Base-by-base conservation (phyloP, 1,284 basidiomycete species). In the Cutaneotrichosporon mucoides region DNA sequence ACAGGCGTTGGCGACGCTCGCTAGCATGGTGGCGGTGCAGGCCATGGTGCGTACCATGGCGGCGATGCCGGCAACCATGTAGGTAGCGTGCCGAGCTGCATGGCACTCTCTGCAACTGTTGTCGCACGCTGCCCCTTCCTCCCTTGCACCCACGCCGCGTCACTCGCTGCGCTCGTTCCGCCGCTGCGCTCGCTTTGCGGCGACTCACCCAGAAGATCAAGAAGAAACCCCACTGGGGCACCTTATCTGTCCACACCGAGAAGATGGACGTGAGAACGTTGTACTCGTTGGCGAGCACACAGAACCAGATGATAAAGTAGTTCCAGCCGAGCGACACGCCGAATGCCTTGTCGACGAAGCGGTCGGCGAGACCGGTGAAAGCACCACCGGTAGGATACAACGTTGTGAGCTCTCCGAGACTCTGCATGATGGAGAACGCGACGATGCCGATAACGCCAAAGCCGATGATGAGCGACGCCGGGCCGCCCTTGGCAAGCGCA, bases 271-370 rank as follows among this genome's bases (percentile, higher is more conserved):
- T 61, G 33, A 65, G 53, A 15, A 63, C 61, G 38, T 67, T 68
- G 60, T 71, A 71, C 48, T 71, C 70, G 57, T 68, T 69, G 52
- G 67, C 66, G 8, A 73, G 64, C 12, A 72, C 61, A 43, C 63
- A 70, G 52, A 61, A 56, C 56, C 57, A 51, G 57, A 63, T 59
- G 45, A 70, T 62, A 36, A 68, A 68, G 52, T 68, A 64, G 60
- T 69, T 70, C 66, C 66, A 68, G 7, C 65, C 68, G 8, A 68
- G 42, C 8, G 62, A 60, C 9, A 57, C 54, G 10, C 67, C 64
- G 12, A 68, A 63, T 1, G 56, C 63, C 43, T 63, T 63, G 61
- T 68, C 67, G 12, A 67, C 56, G 15, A 67, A 68, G 11, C 70
- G 63, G 38, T 61, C 64, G 9, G 60, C 64, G 11, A 66, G 66